Base-by-base conservation (phyloP, 208 protist species). In the Cochliopodium minus region DNA sequence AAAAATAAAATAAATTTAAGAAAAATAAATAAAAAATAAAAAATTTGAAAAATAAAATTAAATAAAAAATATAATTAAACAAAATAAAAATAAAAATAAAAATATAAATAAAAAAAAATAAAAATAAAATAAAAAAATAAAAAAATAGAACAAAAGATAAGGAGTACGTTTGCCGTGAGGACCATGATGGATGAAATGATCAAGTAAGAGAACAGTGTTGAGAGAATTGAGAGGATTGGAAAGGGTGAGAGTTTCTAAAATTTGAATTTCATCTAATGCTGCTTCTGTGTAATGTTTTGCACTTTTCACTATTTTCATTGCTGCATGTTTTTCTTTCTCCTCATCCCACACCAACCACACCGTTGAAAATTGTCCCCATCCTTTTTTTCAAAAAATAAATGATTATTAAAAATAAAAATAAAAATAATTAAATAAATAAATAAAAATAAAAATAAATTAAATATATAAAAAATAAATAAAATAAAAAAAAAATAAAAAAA, bases 361-460 rank as follows among this genome's bases (percentile, higher is more conserved):
- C 0, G 92, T 98, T 32, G 89, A 95, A 67, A 96, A 98, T 69
- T 97, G 93, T 30, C 94, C 94, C 92, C 94, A 97, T 54, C 93
- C 93, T 0, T 97, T 73, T 69, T 98, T 97, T 49, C 67, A 62
- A 20, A 93, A 71, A 25, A 94, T 66, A 25, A n/a, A n/a, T n/a
- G n/a, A n/a, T n/a, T n/a, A n/a, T n/a, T n/a, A n/a, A n/a, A n/a
- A n/a, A n/a, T n/a, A n/a, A n/a, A n/a, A n/a, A n/a, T n/a, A n/a
- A n/a, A n/a, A n/a, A n/a, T n/a, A n/a, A n/a, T n/a, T n/a, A n/a
- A n/a, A n/a, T n/a, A n/a, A n/a, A n/a, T n/a, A n/a, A n/a, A n/a
- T n/a, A n/a, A n/a, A n/a, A n/a, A n/a, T n/a, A n/a, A n/a, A n/a
- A n/a, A n/a, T n/a, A n/a, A n/a, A n/a, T n/a, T n/a, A n/a, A n/a